Percentiles rank a stretch among this genome's conserved stretches.
Conservation (phyloP, 1,284 basidiomycete species). For the Trametes versicolor region DNA sequence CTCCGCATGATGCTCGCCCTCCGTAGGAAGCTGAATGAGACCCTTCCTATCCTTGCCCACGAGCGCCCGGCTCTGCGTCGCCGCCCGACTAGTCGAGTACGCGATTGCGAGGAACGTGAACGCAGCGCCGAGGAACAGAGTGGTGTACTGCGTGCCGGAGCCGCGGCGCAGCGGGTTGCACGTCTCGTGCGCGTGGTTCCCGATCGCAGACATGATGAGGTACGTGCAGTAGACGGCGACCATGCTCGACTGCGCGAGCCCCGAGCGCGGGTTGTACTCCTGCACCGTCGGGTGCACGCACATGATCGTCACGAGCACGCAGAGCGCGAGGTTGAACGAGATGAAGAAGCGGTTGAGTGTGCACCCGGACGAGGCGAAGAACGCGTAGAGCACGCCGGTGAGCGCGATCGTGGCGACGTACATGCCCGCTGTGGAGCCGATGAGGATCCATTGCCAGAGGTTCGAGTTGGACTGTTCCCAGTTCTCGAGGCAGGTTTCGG, state of each 20-base stretch:
- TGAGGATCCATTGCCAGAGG: conserved; percentile 96
- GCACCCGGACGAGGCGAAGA: conserved; percentile 91
- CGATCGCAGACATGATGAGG: conserved; percentile 93
- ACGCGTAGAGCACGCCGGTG: conserved; percentile 90
- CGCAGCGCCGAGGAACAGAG: conserved; percentile 90
- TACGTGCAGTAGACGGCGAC: conserved; percentile 98
- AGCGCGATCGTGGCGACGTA: conserved; percentile 87
- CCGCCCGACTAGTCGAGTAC: conserved; percentile 95
- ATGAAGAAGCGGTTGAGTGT: conserved; percentile 96
- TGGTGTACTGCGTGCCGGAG: conserved; percentile 83
- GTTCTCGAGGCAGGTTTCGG: conserved; percentile 94
- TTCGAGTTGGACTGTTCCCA: conserved; percentile 92
- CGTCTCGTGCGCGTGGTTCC: conserved; percentile 86
- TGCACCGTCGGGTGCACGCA: conserved; percentile 91
- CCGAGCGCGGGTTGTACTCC: conserved; percentile 93
- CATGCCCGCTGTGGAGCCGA: conserved; percentile 92
- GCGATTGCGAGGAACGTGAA: conserved; percentile 99
- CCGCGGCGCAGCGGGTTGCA: conserved; percentile 89
- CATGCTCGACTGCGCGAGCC: conserved; percentile 96
- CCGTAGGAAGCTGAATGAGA: conserved; percentile 68
- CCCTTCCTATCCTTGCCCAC: conserved; percentile 80
- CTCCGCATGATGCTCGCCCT: conserved; percentile 68
- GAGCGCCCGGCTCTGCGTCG: conserved; percentile 92
- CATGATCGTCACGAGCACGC: conserved; percentile 83
- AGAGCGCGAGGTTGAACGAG: conserved; percentile 90